phyloP scores from a whole-genome alignment of 78 protist genomes.

The slime mould (Dictyostelium discoideum) region DNA sequence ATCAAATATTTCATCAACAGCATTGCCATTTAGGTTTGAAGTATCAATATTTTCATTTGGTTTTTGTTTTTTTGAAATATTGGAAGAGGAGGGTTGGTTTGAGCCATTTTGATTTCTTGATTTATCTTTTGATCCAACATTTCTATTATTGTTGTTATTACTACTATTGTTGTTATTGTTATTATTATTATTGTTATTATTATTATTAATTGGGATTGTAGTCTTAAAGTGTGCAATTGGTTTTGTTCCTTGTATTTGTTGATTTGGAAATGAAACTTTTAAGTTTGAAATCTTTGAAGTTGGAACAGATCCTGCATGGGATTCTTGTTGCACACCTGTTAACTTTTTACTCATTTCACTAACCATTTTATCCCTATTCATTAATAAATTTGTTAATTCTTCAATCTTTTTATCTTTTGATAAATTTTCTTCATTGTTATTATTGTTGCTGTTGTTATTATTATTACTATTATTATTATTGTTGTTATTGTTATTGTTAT shows the following conservation, averaged over 20 bases:
- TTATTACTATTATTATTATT: not conserved
- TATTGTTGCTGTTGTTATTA: not conserved
- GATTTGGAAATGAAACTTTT: not conserved
- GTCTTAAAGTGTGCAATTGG: not conserved
- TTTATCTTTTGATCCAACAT: slow-evolving; percentile 30
- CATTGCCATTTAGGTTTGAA: not conserved
- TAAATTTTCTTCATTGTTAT: not conserved
- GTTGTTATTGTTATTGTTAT: not conserved
- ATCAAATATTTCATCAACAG: not conserved
- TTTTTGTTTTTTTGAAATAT: not conserved
- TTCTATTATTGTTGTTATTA: not conserved
- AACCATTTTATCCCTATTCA: not conserved
- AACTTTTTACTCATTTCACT: not conserved
- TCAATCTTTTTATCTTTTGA: not conserved
- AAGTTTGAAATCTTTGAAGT: not conserved
- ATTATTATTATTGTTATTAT: not conserved
- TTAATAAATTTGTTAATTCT: not conserved
- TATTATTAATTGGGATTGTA: not conserved
- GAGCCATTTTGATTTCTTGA: not conserved
- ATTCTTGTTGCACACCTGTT: not conserved
- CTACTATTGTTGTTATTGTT: no score
- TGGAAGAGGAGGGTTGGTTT: not conserved
- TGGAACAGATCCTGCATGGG: not conserved
- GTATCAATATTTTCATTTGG: not conserved
- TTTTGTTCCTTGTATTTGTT: slow-evolving; percentile 1